These are phyloP conservation scores for Venustampulla echinocandica DNA, from an alignment of 495 filamentous ascomycete genomes.

Conservation along the genomic window DNA sequence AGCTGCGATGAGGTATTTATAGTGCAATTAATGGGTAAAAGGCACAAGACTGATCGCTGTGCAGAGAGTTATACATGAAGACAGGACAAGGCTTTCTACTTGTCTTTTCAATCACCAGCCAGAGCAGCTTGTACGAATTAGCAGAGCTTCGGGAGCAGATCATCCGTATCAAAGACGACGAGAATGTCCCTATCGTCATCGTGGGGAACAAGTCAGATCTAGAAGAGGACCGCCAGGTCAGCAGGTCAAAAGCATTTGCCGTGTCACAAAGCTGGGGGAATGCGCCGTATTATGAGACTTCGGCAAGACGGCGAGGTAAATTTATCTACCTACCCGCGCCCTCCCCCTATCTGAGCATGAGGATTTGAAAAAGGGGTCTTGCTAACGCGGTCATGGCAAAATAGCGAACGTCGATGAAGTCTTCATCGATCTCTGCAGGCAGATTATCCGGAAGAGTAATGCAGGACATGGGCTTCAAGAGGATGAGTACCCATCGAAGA, in stretches of 20 bases:
- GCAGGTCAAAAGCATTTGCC: slow-evolving; percentile 73
- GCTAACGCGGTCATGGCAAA: not conserved
- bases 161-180: slow-evolving; percentile 92
- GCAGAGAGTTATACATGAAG: slow-evolving; percentile 93
- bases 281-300: slow-evolving; percentile 92
- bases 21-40: slow-evolving; percentile 12
- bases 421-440: slow-evolving; percentile 85
- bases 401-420: slow-evolving; percentile 90
- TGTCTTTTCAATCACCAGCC: slow-evolving; percentile 92
- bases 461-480: slow-evolving; percentile 25
- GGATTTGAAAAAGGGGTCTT: not conserved
- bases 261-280: slow-evolving; percentile 82
- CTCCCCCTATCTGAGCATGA: not conserved
- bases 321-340: slow-evolving; percentile 2
- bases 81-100: slow-evolving; percentile 92
- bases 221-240: slow-evolving; percentile 81
- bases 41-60: not conserved
- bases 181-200: slow-evolving; percentile 84
- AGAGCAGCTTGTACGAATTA: slow-evolving; percentile 77
- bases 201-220: slow-evolving; percentile 97
- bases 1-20: slow-evolving; percentile 63
- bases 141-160: slow-evolving; percentile 89
- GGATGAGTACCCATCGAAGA: slow-evolving; percentile 21
- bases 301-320: slow-evolving; percentile 60
- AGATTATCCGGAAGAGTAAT: slow-evolving; percentile 68